Evolutionary conservation across 208 protist genomes (phyloP), one percentile per base, ranked within the genome.

Genomic region (Leishmania guyanensis): DNA sequence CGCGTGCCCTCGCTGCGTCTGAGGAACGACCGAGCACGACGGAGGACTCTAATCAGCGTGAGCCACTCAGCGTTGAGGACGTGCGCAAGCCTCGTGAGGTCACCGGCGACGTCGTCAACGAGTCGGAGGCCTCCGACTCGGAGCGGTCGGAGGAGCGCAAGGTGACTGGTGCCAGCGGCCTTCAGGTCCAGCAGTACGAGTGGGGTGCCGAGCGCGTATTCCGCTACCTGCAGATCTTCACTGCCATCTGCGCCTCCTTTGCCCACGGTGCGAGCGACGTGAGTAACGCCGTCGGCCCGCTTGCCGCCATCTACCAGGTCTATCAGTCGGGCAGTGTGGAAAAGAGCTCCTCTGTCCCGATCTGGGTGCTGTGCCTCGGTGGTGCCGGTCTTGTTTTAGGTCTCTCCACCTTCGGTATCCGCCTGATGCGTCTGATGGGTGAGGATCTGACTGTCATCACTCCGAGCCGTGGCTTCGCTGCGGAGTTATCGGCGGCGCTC

Each of bases 241-340:
- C 92, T 29, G 90, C 92, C 33, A 86, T 91, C 64, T 93, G 90
- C 80, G 84, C 89, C 22, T 93, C 92, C 58, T 93, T 93, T 54
- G 92, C 92, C 16, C 92, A 95, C 82, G 92, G 92, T 22, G 88
- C 89, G 60, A 92, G 86, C 77, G 91, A 95, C 80, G 90, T 95
- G 76, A 93, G 89, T 76, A 95, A 95, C 82, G 90, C 90, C 43
- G 77, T 92, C 14, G 91, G 88, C 17, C 91, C 91, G 8, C 89
- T 92, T n/a, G 82, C 88, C 10, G 91, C 90, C 62, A 93, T 95
- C 51, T 91, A 88, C 79, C 75, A 84, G 65, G 84, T 93, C 72
- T 95, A 93, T 80, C 3, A 73, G 65, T 86, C 53, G 4, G 82
- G 85, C 33, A 66, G 71, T 75, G 84, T 91, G 20, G 12, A 53